phyloP scores from a whole-genome alignment of 257 asterid genomes.

The Solanum ossicruentum region DNA sequence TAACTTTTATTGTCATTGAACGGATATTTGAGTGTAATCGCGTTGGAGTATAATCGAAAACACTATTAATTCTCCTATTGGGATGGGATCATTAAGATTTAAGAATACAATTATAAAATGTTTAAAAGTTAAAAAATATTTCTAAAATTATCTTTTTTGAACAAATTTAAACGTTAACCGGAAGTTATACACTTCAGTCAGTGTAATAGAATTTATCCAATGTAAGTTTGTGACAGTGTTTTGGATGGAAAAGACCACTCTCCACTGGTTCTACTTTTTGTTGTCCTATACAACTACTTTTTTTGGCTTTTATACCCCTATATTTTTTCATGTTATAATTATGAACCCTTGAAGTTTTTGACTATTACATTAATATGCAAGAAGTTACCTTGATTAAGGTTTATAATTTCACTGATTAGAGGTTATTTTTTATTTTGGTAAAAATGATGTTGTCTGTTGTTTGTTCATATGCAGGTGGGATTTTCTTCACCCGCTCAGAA shows the following conservation, averaged over 20 bases:
- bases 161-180: too few species aligned
- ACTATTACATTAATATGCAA: background rate
- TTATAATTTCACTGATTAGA: background rate
- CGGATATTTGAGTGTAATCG: too few species aligned
- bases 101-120: background rate
- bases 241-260: background rate
- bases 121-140: background rate
- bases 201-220: background rate
- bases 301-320: background rate
- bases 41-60: background rate
- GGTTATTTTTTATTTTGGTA: background rate
- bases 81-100: background rate
- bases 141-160: background rate
- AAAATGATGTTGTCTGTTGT: background rate
- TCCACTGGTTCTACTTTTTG: background rate
- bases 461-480: conserved; percentile 41
- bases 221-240: background rate
- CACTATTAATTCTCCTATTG: too few species aligned
- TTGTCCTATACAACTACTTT: background rate
- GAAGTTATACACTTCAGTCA: background rate
- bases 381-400: background rate
- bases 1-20: too few species aligned
- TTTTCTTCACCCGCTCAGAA: conserved; percentile 79
- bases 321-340: background rate
- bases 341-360: background rate